A percentile compares a stretch with the other conserved stretches of the same genome.
Evolutionary conservation across 1,284 basidiomycete genomes (phyloP).

Genomic region (Phlebopus sp.): DNA sequence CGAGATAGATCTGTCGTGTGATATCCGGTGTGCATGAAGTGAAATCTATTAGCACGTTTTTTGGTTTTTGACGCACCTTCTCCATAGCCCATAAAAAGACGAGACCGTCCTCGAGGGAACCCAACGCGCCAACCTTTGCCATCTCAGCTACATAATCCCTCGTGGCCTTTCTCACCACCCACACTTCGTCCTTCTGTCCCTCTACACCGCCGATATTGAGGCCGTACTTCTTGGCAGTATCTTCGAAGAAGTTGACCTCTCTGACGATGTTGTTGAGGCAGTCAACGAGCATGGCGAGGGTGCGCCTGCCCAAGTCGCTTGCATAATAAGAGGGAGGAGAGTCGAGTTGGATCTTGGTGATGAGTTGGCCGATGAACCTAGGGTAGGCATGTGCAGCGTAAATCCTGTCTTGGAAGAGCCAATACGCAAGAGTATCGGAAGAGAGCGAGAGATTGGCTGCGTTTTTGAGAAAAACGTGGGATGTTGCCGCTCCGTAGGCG

Average conservation of each 20-base stretch:
- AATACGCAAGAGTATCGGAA: slow-evolving; percentile 47
- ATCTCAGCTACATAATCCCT: slow-evolving; percentile 71
- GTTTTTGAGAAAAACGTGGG: slow-evolving; percentile 54
- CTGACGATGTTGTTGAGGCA: slow-evolving; percentile 55
- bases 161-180: slow-evolving; percentile 59
- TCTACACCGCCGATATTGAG: slow-evolving; percentile 39
- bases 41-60: slow-evolving; percentile 2
- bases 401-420: slow-evolving; percentile 65
- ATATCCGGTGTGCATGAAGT: neutral
- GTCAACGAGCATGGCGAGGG: slow-evolving; percentile 49
- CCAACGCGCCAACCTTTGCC: slow-evolving; percentile 46
- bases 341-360: slow-evolving; percentile 50
- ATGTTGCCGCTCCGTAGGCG: slow-evolving; percentile 46
- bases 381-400: slow-evolving; percentile 68
- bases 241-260: slow-evolving; percentile 63
- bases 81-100: slow-evolving; percentile 81
- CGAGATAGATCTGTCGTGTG: slow-evolving; percentile 50
- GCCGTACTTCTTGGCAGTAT: slow-evolving; percentile 43
- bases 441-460: slow-evolving; percentile 52
- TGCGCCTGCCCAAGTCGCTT: slow-evolving; percentile 35
- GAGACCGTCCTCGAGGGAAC: slow-evolving; percentile 59
- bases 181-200: slow-evolving; percentile 19
- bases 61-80: slow-evolving; percentile 40
- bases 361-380: slow-evolving; percentile 56
- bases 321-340: slow-evolving; percentile 34